These are phyloP conservation scores for Arachis stenosperma DNA, from an alignment of 306 rosid species.

Conservation along the genomic window DNA sequence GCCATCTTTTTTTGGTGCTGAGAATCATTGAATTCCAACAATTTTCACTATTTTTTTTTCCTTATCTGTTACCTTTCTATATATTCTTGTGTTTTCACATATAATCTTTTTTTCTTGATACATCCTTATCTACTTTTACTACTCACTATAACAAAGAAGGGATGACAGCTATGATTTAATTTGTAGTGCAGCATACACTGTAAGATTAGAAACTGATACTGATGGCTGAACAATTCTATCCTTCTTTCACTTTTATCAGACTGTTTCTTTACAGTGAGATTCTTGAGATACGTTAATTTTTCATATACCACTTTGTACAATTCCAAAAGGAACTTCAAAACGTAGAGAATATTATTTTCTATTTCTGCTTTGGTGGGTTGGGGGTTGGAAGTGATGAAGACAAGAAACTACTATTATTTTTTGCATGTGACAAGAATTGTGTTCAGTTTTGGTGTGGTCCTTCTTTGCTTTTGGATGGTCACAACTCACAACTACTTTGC, in stretches of 20 bases:
- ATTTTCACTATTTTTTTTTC: background rate
- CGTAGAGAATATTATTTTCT: background rate
- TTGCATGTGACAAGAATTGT: conserved; percentile 30
- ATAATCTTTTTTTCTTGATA: conserved; percentile 22
- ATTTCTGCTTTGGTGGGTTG: conserved; percentile 24
- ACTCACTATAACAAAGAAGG: conserved; percentile 14
- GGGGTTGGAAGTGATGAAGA: conserved; percentile 33
- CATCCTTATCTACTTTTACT: conserved; percentile 20
- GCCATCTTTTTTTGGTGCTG: conserved; percentile 8
- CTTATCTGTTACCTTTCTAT: conserved; percentile 14
- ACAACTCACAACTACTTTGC: conserved; percentile 35
- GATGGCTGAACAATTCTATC: conserved; percentile 4
- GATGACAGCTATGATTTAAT: conserved; percentile 6
- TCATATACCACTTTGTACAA: no score
- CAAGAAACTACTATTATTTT: conserved; percentile 21
- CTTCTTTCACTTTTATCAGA: conserved; percentile 3
- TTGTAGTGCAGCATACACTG: conserved; percentile 16
- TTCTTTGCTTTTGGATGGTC: conserved; percentile 37
- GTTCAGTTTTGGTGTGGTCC: conserved; percentile 35
- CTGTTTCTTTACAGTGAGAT: conserved; percentile 16
- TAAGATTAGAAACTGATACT: conserved; percentile 27
- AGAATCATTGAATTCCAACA: background rate
- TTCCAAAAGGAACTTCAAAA: no score
- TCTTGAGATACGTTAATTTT: no score
- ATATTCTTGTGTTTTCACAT: conserved; percentile 26